Percentiles rank a stretch among this genome's conserved stretches.
These are phyloP conservation scores for Pseudonitzschia delicatissima DNA, from an alignment of 108 stramenopile genomes.

Conservation along the genomic window DNA sequence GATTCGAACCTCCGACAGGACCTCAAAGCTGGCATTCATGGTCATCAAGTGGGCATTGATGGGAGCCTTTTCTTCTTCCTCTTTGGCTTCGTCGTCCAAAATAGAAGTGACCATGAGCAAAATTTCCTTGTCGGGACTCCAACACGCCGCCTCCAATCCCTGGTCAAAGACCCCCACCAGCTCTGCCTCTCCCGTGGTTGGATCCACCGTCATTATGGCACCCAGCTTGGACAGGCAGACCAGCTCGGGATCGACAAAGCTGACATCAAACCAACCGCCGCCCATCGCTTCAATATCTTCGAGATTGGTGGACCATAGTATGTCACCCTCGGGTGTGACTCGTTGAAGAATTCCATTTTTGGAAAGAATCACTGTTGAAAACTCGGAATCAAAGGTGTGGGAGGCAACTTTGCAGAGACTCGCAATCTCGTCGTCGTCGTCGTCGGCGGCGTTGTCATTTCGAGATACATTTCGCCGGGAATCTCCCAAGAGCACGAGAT, in stretches of 20 bases:
- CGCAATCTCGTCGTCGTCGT: slow-evolving; percentile 4
- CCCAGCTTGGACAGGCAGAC: slow-evolving; percentile 49
- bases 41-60: slow-evolving; percentile 66
- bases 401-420: slow-evolving; percentile 17
- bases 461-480: slow-evolving; percentile 10
- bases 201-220: slow-evolving; percentile 48
- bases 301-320: slow-evolving; percentile 26
- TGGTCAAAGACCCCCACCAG: slow-evolving; percentile 82
- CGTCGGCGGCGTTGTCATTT: background rate
- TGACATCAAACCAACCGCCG: slow-evolving; percentile 45
- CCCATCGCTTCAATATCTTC: slow-evolving; percentile 24
- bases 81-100: slow-evolving; percentile 42
- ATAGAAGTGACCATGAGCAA: slow-evolving; percentile 70
- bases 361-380: slow-evolving; percentile 18
- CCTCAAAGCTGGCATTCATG: slow-evolving; percentile 83
- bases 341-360: slow-evolving; percentile 21
- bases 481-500: slow-evolving; percentile 40
- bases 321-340: background rate
- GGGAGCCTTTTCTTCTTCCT: slow-evolving; percentile 7
- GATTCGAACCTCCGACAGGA: slow-evolving; percentile 65
- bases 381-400: slow-evolving; percentile 11
- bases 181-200: slow-evolving; percentile 53
- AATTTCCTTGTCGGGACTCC: slow-evolving; percentile 86
- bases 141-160: slow-evolving; percentile 66
- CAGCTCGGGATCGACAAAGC: slow-evolving; percentile 37